Evolutionary conservation across 108 stramenopile genomes (phyloP).

Genomic region (Cyclotella choctawhatcheeana): DNA sequence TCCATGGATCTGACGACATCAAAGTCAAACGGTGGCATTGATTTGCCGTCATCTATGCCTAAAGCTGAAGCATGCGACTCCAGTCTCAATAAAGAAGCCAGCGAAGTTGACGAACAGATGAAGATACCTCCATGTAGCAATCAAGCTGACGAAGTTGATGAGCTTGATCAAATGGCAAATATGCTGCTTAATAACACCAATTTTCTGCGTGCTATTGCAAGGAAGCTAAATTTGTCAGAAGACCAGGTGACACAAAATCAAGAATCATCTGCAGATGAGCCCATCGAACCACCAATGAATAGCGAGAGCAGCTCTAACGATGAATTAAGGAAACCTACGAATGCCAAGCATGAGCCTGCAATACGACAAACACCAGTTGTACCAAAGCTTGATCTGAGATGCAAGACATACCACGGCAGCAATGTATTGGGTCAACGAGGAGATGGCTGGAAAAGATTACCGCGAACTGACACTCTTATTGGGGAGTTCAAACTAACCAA

Average conservation of each 20-base stretch:
- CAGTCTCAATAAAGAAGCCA: background rate
- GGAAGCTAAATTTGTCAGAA: slow-evolving; percentile 41
- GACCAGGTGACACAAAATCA: slow-evolving; percentile 30
- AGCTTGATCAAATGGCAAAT: slow-evolving; percentile 44
- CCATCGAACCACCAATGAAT: background rate
- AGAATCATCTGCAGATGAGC: slow-evolving; percentile 1
- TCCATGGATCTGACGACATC: background rate
- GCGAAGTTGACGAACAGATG: background rate
- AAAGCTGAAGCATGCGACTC: background rate
- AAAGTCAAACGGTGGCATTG: background rate
- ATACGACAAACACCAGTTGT: background rate
- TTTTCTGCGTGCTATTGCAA: slow-evolving; percentile 48
- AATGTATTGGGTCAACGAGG: slow-evolving; percentile 26
- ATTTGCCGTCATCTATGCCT: background rate
- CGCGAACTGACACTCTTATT: slow-evolving; percentile 24
- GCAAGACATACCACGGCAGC: slow-evolving; percentile 12
- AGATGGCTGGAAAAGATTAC: slow-evolving; percentile 43
- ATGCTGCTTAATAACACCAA: slow-evolving; percentile 34
- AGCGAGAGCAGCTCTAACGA: background rate
- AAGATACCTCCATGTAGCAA: background rate
- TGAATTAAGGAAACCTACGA: background rate
- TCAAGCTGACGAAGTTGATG: background rate
- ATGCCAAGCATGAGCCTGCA: background rate
- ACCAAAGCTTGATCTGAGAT: slow-evolving; percentile 25
- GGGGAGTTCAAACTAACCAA: slow-evolving; percentile 34